Conservation (phyloP, 2,329 filamentous ascomycete genomes). For the Rutstroemia sp. region DNA sequence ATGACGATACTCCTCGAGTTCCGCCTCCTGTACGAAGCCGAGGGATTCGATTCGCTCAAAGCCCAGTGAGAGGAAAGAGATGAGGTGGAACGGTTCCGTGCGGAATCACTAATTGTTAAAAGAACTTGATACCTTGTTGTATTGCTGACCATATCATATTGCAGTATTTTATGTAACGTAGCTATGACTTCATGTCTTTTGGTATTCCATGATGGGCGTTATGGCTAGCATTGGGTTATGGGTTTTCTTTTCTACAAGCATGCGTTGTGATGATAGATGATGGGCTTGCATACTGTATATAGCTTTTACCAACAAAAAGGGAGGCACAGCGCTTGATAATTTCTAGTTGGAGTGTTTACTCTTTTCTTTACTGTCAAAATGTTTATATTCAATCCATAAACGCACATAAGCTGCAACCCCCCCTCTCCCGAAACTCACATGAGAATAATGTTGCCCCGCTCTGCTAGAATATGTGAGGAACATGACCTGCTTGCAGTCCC, state of each 20-base stretch:
- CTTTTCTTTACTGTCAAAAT: background rate
- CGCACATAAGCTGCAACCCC: too few relatives aligned
- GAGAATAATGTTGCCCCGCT: too few relatives aligned
- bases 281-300: background rate
- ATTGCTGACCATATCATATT: background rate
- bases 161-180: background rate
- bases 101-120: background rate
- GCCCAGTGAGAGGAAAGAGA: conserved; percentile 23
- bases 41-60: conserved; percentile 30
- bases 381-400: too few relatives aligned
- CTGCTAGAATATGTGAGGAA: too few relatives aligned
- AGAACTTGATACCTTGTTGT: background rate
- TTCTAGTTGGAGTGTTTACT: background rate
- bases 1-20: conserved; percentile 27
- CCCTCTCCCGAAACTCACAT: too few relatives aligned
- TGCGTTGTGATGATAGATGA: conserved; percentile 1
- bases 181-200: background rate
- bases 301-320: background rate
- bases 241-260: background rate
- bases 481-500: too few relatives aligned
- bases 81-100: background rate
- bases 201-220: background rate
- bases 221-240: background rate
- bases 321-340: background rate
- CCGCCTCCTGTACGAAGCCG: conserved; percentile 23